Percentiles rank a stretch among this genome's conserved stretches.
These are phyloP conservation scores for Pythium volutum DNA, from an alignment of 352 stramenopile genomes.

Conservation along the genomic window DNA sequence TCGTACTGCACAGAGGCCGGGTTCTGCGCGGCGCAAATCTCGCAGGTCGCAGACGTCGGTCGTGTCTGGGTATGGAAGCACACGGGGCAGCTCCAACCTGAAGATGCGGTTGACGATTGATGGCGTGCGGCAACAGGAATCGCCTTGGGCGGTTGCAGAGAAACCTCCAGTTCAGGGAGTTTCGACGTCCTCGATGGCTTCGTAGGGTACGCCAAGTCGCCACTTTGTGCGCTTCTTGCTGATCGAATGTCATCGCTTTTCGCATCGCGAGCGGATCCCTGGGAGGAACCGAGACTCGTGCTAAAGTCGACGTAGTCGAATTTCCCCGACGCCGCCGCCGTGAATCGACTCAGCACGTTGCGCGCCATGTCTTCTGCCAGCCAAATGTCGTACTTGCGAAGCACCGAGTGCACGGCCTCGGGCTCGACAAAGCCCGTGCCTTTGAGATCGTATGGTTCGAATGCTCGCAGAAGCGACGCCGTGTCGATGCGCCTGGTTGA, in stretches of 20 bases:
- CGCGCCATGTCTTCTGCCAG: constrained; percentile 37
- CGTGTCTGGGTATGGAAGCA: constrained; percentile 71
- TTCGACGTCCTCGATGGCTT: neutral
- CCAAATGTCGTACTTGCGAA: constrained; percentile 61
- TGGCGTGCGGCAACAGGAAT: neutral
- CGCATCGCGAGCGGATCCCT: neutral
- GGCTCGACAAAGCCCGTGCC: constrained; percentile 56
- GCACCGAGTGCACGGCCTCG: constrained; percentile 59
- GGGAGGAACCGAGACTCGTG: constrained; percentile 21
- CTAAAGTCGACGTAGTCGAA: constrained; percentile 81
- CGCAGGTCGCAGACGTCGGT: constrained; percentile 34
- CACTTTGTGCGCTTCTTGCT: neutral
- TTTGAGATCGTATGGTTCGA: constrained; percentile 60
- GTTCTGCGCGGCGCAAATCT: constrained; percentile 78
- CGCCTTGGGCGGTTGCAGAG: neutral
- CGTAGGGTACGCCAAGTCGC: neutral
- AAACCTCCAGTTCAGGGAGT: constrained; percentile 4
- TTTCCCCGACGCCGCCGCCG: constrained; percentile 35
- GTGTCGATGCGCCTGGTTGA: constrained; percentile 36
- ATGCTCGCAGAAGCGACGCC: constrained; percentile 31
- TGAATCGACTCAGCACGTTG: constrained; percentile 51
- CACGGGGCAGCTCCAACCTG: constrained; percentile 57
- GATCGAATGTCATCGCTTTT: constrained; percentile 4
- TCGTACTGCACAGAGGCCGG: constrained; percentile 49
- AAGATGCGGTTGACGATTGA: neutral